Conservation (phyloP, 305 asterid genomes). For the Rubia peregrina region DNA sequence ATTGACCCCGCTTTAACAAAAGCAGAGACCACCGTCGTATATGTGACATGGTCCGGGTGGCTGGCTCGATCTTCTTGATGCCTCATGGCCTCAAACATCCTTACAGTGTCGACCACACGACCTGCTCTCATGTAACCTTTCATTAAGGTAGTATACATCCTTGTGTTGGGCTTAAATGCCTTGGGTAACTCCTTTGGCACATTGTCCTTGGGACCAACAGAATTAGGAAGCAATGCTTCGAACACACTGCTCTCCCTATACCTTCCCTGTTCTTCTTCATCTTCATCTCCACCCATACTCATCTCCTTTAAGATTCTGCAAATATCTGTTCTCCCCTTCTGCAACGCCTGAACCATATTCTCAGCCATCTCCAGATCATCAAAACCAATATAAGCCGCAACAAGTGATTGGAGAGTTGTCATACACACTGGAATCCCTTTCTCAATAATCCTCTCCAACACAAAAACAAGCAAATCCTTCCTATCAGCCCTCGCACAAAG, state of each 20-base stretch:
- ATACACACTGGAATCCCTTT: slow-evolving; percentile 46
- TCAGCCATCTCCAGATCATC: slow-evolving; percentile 78
- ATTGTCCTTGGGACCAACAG: slow-evolving; percentile 20
- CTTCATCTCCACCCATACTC: slow-evolving; percentile 11
- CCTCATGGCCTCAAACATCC: slow-evolving; percentile 94
- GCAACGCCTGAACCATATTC: slow-evolving; percentile 69
- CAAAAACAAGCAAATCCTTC: slow-evolving; percentile 74
- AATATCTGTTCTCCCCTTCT: slow-evolving; percentile 72
- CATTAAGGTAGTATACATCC: slow-evolving; percentile 87
- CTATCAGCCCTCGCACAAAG: slow-evolving; percentile 67
- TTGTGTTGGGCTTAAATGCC: slow-evolving; percentile 52
- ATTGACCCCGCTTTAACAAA: slow-evolving; percentile 69
- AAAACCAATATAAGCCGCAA: slow-evolving; percentile 90
- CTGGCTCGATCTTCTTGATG: slow-evolving; percentile 51
- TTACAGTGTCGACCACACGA: slow-evolving; percentile 67
- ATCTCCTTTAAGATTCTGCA: slow-evolving; percentile 65
- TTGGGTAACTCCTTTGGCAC: slow-evolving; percentile 57
- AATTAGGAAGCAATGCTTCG: slow-evolving; percentile 58
- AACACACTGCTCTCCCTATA: slow-evolving; percentile 26
- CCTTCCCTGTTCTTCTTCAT: slow-evolving; percentile 1
- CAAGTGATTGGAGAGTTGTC: slow-evolving; percentile 82
- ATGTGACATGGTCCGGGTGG: slow-evolving; percentile 88
- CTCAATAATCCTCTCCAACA: slow-evolving; percentile 68
- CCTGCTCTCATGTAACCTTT: slow-evolving; percentile 91
- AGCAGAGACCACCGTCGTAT: slow-evolving; percentile 84